Conservation (phyloP, 345 rosid genomes). For the Erysimum cheiranthoides region DNA sequence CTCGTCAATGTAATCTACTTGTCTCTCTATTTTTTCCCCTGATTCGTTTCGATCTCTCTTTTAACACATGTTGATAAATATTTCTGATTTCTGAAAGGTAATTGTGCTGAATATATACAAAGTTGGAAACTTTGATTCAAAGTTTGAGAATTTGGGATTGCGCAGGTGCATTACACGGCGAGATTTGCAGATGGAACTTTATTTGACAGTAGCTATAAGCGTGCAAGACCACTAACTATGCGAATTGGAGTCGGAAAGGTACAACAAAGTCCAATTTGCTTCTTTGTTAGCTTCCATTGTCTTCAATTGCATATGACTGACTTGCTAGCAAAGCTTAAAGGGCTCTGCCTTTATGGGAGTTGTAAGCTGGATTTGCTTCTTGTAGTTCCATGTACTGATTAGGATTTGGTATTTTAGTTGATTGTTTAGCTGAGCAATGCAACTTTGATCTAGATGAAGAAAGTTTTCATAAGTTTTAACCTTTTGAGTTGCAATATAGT, state of each 20-base stretch:
- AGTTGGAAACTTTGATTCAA: background rate
- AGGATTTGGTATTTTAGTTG: background rate
- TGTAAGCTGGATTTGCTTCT: background rate
- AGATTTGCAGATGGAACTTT: constrained; percentile 88
- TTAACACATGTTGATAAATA: background rate
- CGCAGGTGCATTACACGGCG: constrained; percentile 86
- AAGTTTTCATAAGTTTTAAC: background rate
- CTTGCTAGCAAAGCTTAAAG: constrained; percentile 16
- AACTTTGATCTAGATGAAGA: background rate
- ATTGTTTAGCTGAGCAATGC: background rate
- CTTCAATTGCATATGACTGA: background rate
- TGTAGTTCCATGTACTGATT: background rate
- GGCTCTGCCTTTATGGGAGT: background rate
- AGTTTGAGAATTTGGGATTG: constrained; percentile 31
- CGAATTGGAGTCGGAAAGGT: constrained; percentile 95
- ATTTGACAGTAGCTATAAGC: constrained; percentile 95
- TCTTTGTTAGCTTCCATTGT: background rate
- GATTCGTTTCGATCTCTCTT: background rate
- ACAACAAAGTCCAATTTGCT: constrained; percentile 1
- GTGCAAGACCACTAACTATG: constrained; percentile 92
- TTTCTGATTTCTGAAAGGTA: background rate
- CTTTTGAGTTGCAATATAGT: background rate
- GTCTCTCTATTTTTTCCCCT: background rate
- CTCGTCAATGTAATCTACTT: constrained; percentile 69
- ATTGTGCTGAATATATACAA: background rate